phyloP scores from a whole-genome alignment of 2,329 filamentous ascomycete genomes.

The Aciculosporium take region DNA sequence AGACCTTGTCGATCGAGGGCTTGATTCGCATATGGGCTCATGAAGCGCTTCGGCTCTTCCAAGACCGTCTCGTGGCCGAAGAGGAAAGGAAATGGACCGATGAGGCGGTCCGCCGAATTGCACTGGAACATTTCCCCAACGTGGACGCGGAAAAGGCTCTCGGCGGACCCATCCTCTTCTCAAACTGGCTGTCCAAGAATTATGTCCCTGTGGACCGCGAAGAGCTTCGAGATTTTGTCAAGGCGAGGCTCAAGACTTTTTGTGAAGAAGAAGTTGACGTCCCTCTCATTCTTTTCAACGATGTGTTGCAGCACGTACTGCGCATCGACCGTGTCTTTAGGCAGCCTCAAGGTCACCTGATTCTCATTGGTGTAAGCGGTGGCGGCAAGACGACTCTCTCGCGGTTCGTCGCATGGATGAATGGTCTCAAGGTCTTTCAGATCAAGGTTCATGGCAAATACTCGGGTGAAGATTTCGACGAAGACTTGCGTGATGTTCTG shows the following conservation, averaged over 20 bases:
- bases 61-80: slow-evolving; percentile 88
- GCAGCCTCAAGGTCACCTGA: slow-evolving; percentile 94
- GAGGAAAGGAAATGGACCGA: slow-evolving; percentile 94
- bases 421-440: slow-evolving; percentile 95
- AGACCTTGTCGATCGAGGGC: slow-evolving; percentile 76
- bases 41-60: slow-evolving; percentile 89
- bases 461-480: slow-evolving; percentile 95
- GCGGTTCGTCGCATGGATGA: slow-evolving; percentile 99
- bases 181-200: slow-evolving; percentile 98
- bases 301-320: slow-evolving; percentile 93
- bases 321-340: slow-evolving; percentile 98
- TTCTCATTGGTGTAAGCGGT: slow-evolving; percentile 95
- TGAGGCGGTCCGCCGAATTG: slow-evolving; percentile 72
- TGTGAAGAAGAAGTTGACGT: slow-evolving; percentile 99
- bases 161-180: slow-evolving; percentile 88
- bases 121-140: slow-evolving; percentile 85
- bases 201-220: slow-evolving; percentile 95
- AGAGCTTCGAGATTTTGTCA: slow-evolving; percentile 90
- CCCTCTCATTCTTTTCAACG: slow-evolving; percentile 96
- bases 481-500: slow-evolving; percentile 87
- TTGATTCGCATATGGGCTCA: slow-evolving; percentile 96
- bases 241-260: slow-evolving; percentile 92
- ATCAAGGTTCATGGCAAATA: slow-evolving; percentile 99
- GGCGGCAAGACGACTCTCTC: slow-evolving; percentile 97
- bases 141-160: slow-evolving; percentile 83